Conservation (phyloP, 2,329 filamentous ascomycete genomes). For the Shiraia sp. region DNA sequence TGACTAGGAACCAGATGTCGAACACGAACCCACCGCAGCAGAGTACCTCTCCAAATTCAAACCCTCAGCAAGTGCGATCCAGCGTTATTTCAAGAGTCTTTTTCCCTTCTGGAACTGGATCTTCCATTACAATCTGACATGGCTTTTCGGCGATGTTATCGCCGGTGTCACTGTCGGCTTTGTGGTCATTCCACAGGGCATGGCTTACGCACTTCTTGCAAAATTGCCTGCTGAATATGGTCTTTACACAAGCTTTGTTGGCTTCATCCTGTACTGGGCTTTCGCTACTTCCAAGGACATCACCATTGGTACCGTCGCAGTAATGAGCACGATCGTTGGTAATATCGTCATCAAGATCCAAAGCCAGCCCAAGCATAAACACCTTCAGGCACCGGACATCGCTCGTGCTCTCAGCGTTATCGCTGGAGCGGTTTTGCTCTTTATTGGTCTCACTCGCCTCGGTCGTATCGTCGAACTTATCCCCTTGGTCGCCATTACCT, state of each 20-base stretch:
- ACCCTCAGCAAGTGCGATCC: slow-evolving; percentile 59
- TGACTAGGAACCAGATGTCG: slow-evolving; percentile 71
- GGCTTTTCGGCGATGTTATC: slow-evolving; percentile 85
- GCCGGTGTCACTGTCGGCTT: slow-evolving; percentile 77
- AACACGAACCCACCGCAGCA: slow-evolving; percentile 72
- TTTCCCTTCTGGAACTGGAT: slow-evolving; percentile 96
- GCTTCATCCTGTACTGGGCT: slow-evolving; percentile 93
- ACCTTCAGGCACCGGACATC: slow-evolving; percentile 55
- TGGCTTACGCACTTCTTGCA: slow-evolving; percentile 90
- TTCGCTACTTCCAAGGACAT: slow-evolving; percentile 99
- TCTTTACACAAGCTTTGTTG: slow-evolving; percentile 95
- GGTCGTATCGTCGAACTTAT: slow-evolving; percentile 96
- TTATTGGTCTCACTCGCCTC: slow-evolving; percentile 76
- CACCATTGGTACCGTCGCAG: slow-evolving; percentile 95
- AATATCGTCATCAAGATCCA: slow-evolving; percentile 70
- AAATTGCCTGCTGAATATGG: slow-evolving; percentile 81
- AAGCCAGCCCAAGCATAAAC: slow-evolving; percentile 49
- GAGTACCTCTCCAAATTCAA: slow-evolving; percentile 72
- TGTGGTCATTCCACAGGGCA: slow-evolving; percentile 91
- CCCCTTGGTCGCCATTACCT: slow-evolving; percentile 84
- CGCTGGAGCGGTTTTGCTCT: slow-evolving; percentile 75
- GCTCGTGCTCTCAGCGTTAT: slow-evolving; percentile 81
- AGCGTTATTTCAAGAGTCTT: slow-evolving; percentile 68
- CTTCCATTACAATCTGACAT: slow-evolving; percentile 82
- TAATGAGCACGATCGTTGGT: slow-evolving; percentile 89